Evolutionary conservation across 2,329 filamentous ascomycete species (phyloP).

Genomic region (Shiraia bambusicola): DNA sequence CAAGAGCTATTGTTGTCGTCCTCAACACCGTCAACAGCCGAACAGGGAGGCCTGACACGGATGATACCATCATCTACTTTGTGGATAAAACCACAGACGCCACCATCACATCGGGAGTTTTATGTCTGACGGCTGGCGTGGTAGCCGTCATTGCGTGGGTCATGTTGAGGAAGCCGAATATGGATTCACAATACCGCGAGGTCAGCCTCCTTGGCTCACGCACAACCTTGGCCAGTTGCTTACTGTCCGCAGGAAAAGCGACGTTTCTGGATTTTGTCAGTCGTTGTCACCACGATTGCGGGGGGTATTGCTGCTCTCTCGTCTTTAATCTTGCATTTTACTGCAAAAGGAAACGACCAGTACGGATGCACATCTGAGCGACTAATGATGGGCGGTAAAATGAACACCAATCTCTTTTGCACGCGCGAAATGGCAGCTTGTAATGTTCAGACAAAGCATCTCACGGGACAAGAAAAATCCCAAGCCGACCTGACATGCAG

Average conservation of each 20-base stretch:
- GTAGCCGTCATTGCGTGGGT: conserved; percentile 28
- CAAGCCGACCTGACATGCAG: conserved; percentile 25
- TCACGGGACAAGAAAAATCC: conserved; percentile 12
- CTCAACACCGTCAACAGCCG: conserved; percentile 20
- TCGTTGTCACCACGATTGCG: conserved; percentile 19
- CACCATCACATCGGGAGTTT: conserved; percentile 29
- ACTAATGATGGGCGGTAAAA: conserved; percentile 18
- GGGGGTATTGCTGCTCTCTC: conserved; percentile 23
- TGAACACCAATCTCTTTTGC: conserved; percentile 31
- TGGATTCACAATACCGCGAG: conserved; percentile 25
- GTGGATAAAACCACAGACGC: conserved; percentile 25
- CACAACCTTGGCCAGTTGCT: conserved; percentile 1
- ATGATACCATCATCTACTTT: conserved; percentile 33
- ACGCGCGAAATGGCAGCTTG: conserved; percentile 32
- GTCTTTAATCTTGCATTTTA: conserved; percentile 28
- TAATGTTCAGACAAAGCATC: conserved; percentile 20
- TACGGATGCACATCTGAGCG: conserved; percentile 29
- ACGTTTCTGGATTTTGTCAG: conserved; percentile 29
- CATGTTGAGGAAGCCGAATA: conserved; percentile 23
- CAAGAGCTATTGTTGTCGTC: conserved; percentile 19
- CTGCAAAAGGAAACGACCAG: conserved; percentile 23
- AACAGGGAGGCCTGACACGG: conserved; percentile 16
- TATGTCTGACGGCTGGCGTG: conserved; percentile 26
- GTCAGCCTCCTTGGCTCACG: conserved; percentile 14
- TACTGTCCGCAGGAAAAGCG: conserved; percentile 21